Conservation (phyloP, 2,329 filamentous ascomycete genomes). For the Arthrobotrys musiformis region DNA sequence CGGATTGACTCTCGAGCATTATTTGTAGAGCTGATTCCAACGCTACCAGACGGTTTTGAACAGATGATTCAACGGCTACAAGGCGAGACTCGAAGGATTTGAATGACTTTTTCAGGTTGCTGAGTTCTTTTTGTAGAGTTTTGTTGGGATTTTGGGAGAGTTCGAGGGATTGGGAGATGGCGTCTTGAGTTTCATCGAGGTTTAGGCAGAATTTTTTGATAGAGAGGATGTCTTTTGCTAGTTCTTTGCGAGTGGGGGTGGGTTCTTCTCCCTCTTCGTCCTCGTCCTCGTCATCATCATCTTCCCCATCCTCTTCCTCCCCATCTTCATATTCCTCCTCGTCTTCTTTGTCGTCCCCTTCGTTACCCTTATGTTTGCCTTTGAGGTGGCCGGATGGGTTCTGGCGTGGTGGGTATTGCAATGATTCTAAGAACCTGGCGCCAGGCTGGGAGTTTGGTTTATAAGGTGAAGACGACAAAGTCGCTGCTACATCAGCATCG, state of each 20-base stretch:
- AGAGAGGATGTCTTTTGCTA: conserved; percentile 32
- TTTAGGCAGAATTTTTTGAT: conserved; percentile 44
- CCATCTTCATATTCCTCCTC: too few relatives aligned
- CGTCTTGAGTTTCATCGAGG: conserved; percentile 33
- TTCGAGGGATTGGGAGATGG: background rate
- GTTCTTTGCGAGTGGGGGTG: background rate
- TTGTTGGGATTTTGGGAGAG: background rate
- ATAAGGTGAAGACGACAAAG: too few relatives aligned
- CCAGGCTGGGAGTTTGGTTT: too few relatives aligned
- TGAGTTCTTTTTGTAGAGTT: background rate
- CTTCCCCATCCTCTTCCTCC: too few relatives aligned
- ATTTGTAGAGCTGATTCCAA: conserved; percentile 37
- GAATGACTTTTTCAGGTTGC: conserved; percentile 2
- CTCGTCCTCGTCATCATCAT: background rate
- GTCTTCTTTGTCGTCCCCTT: too few relatives aligned
- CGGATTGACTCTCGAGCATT: conserved; percentile 33
- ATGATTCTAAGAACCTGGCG: too few relatives aligned
- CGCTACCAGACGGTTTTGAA: conserved; percentile 23
- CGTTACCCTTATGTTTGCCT: too few relatives aligned
- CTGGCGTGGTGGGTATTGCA: background rate
- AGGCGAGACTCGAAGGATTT: conserved; percentile 16
- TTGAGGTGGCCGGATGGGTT: too few relatives aligned
- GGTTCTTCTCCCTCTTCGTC: too few relatives aligned
- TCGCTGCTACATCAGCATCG: too few relatives aligned
- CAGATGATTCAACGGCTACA: conserved; percentile 22